Evolutionary conservation across 2,329 filamentous ascomycete species (phyloP), one percentile per base, ranked within the genome.

Genomic region (Chaetomium strumarium): DNA sequence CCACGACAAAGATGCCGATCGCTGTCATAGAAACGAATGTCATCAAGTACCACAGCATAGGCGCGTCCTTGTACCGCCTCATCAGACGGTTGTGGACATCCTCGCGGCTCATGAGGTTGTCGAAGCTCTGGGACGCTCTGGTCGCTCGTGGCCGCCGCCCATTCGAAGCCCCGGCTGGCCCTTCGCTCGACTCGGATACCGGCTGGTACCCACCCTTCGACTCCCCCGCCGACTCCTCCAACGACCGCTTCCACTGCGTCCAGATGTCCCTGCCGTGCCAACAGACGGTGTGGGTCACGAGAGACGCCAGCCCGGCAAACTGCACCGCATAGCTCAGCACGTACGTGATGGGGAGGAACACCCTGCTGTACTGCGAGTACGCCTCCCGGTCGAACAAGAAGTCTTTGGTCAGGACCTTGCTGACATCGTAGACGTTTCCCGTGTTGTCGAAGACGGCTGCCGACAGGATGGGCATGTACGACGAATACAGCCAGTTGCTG

Each of bases 1-100:
- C 88, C 29, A 92, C 88, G 11, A 92, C 79, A 64, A 91, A 93
- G 46, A 92, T 88, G 43, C 87, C 88, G 49, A 90, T 83, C 10
- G 81, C 82, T 6, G 84, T 79, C 87, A 92, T 93, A 46, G 79
- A 80, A 12, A 85, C 67, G 61, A 90, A 89, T 0, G 87, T 92
- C 30, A 82, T 58, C 14, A 92, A 67, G 66, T 95, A 95, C 90
- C 90, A 95, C 41, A 75, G 79, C 62, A 90, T 77, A 0, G 90
- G 90, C 0, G 88, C 89, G 66, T 95, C 88, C 55, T 85, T 80
- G 66, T 95, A 95, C 52, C 83, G 79, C 63, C 76, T 81, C 90
- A 95, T 95, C 29, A 95, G 74, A 6, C 89, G 83, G 63, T 86
- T 88, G 66, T 95, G 90, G 1, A 95, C 84, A 65, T 95, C 90